Base-by-base conservation (phyloP, 208 protist species). In the Wallacemonas rigidus region DNA sequence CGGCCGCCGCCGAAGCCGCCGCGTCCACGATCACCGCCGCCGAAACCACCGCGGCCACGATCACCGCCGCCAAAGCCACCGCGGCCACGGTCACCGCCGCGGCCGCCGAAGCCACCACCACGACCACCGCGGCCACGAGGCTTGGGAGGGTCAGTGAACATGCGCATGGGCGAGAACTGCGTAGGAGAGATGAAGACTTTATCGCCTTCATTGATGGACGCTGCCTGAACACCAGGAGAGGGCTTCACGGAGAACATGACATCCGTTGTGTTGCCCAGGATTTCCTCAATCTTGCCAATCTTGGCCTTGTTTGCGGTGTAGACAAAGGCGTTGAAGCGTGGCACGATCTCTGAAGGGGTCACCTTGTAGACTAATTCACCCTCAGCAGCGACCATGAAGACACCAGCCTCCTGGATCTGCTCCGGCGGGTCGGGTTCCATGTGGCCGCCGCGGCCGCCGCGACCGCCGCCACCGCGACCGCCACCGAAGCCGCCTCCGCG, bases 161-260 rank as follows among this genome's bases (percentile, higher is more conserved):
- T 81, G 60, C 84, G 88, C 68, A 97, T 74, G 1, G 90, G 88
- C 1, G 86, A 82, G 67, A 97, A 88, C 77, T 97, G 90, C 6
- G 90, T 94, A 41, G 88, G 80, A 9, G 90, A 96, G 60, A 97
- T 92, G 83, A 81, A 97, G 50, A 91, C 71, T 64, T 83, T 85
- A 69, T 95, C 94, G 17, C 94, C 94, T 69, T 91, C 91, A 68
- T 76, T 91, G 71, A 97, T 65, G 41, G 90, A 95, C 41, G 76
- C 84, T 36, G 94, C 82, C 71, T 97, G 88, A 3, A 97, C 82
- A 43, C 94, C 94, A 36, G 89, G 90, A 1, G 85, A 79, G 7
- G 94, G 90, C 67, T 95, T 96, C 17, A 97, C 90, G 4, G 94
- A 97, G 75, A 97, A 97, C 85, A 96, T 94, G 9, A 95, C 83